Conservation (phyloP, 208 protist species). For the Crithidia fasciculata region DNA sequence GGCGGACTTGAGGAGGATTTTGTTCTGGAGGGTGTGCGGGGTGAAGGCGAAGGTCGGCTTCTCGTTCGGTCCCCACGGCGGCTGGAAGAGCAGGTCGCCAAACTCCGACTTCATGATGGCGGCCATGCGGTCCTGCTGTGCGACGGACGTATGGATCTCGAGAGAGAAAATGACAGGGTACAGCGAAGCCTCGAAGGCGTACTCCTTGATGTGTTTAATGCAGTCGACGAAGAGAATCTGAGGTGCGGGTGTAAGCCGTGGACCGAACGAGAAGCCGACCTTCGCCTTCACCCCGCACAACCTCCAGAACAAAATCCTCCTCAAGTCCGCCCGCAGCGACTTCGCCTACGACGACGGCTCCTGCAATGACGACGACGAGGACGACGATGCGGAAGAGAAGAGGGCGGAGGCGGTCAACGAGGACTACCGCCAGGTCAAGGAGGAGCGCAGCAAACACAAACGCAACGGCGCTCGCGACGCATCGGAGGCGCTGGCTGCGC, state of each 20-base stretch:
- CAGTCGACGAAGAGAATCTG: conserved; percentile 70
- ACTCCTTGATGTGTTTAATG: conserved; percentile 65
- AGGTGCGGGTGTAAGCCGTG: conserved; percentile 85
- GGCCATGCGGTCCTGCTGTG: conserved; percentile 78
- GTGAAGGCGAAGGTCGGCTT: conserved; percentile 47
- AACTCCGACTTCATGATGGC: conserved; percentile 60
- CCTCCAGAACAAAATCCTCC: conserved; percentile 58
- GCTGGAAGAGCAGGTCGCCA: conserved; percentile 58
- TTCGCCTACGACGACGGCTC: conserved; percentile 11
- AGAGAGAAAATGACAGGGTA: conserved; percentile 87
- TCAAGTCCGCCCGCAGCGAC: conserved; percentile 40
- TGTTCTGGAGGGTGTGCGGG: conserved; percentile 54
- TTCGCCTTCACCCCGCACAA: conserved; percentile 58
- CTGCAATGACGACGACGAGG: background rate
- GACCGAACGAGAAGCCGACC: conserved; percentile 38
- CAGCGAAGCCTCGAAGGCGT: conserved; percentile 64
- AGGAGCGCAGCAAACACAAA: conserved; percentile 8
- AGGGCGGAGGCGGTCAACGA: background rate
- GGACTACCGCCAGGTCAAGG: conserved; percentile 3
- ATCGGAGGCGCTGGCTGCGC: conserved; percentile 40
- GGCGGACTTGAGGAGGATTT: conserved; percentile 61
- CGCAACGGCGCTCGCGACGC: background rate
- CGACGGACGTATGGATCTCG: conserved; percentile 73
- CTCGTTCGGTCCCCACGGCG: conserved; percentile 45
- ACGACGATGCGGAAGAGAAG: background rate